Evolutionary conservation across 164 flowering plant species (phyloP).

Genomic region (Aristolochia fimbriata): DNA sequence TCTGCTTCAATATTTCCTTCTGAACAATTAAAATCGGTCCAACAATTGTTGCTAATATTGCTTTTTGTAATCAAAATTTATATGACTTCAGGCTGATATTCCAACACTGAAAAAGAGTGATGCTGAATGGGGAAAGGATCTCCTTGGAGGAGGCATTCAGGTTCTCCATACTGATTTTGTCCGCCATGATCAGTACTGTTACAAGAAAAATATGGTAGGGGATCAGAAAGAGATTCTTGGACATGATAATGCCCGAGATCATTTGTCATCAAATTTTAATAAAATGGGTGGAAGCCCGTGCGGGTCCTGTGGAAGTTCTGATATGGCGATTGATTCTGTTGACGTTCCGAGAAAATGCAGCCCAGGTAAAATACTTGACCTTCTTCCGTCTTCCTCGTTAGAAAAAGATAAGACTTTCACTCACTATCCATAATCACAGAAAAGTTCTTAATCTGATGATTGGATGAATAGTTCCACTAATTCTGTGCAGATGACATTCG

Average conservation of each 20-base stretch:
- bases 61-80: background rate
- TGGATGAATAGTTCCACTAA: background rate
- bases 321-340: constrained; percentile 2
- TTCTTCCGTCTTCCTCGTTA: too few species aligned
- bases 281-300: background rate
- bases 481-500: background rate
- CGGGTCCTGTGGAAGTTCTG: background rate
- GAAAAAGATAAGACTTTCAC: too few species aligned
- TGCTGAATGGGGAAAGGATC: constrained; percentile 2
- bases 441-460: background rate
- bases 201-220: background rate
- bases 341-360: background rate
- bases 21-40: background rate
- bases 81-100: constrained; percentile 10
- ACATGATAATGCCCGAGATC: constrained; percentile 4
- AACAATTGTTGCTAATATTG: background rate
- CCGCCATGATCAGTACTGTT: background rate
- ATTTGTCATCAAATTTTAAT: constrained; percentile 5
- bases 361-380: too few species aligned
- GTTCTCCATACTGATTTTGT: background rate
- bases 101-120: background rate
- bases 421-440: too few species aligned
- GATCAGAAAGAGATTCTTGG: too few species aligned
- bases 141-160: background rate
- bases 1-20: background rate